Percentiles rank a stretch among this genome's conserved stretches.
phyloP scores from a whole-genome alignment of 371 early-diverging fungal species.

The Mortierella sp. region DNA sequence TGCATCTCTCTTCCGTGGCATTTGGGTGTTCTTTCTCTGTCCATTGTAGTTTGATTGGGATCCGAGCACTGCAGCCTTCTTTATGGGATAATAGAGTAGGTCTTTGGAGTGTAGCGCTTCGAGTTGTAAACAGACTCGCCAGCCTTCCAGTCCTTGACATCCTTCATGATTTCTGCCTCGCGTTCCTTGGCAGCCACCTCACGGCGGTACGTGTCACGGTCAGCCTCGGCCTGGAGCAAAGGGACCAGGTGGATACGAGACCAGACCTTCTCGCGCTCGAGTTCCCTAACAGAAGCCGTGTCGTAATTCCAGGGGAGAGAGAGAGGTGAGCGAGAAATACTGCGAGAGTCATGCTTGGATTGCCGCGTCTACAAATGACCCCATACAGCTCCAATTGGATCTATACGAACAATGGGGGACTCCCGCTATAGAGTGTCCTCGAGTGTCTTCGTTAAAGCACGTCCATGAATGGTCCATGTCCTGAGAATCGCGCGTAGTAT shows the following conservation, averaged over 20 bases:
- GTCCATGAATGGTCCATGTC: no score
- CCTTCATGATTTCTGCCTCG: conserved; percentile 91
- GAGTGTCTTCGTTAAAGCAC: no score
- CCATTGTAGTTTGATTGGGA: no score
- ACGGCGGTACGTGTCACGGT: conserved; percentile 93
- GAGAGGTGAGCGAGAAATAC: not conserved
- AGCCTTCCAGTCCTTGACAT: conserved; percentile 83
- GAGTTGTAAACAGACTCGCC: conserved; percentile 91
- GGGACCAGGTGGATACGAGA: conserved; percentile 90
- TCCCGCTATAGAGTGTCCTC: no score
- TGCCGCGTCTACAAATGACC: no score
- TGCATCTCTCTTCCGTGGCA: no score
- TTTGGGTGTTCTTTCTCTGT: no score
- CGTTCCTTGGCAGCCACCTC: conserved; percentile 76
- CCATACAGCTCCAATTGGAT: no score
- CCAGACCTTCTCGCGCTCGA: conserved; percentile 95
- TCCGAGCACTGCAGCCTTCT: no score
- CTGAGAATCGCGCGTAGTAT: no score
- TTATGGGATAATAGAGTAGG: conserved; percentile 44
- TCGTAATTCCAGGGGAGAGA: conserved; percentile 8
- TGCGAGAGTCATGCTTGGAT: no score
- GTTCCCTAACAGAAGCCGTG: conserved; percentile 81
- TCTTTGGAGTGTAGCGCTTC: conserved; percentile 64
- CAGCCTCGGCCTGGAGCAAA: conserved; percentile 92
- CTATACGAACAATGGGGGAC: no score